A percentile compares a stretch with the other conserved stretches of the same genome.
phyloP scores from a whole-genome alignment of 164 flowering plant genomes.

The Tetracentron sinense region DNA sequence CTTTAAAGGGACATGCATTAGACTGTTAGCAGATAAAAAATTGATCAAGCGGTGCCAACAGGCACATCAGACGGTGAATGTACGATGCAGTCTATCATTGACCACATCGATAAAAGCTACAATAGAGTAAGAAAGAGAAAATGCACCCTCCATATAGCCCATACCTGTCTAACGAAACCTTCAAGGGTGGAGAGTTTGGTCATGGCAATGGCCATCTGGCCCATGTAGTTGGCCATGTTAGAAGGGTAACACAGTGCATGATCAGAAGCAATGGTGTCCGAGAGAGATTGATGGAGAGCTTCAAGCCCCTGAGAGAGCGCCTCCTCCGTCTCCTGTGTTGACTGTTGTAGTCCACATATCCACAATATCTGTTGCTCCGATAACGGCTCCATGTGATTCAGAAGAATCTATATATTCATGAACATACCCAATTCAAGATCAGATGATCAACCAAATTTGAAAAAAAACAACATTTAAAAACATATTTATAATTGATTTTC shows the following conservation, averaged over 20 bases:
- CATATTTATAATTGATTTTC: neutral
- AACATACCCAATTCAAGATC: neutral
- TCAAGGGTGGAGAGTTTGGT: slow-evolving; percentile 91
- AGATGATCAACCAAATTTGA: neutral
- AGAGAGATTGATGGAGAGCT: slow-evolving; percentile 70
- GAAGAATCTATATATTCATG: slow-evolving; percentile 36
- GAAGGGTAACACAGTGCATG: slow-evolving; percentile 58
- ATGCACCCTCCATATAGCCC: neutral
- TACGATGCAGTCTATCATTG: neutral
- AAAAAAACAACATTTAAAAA: no score
- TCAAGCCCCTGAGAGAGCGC: slow-evolving; percentile 87
- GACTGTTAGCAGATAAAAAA: no score
- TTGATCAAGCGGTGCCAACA: no score
- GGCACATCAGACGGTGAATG: no score
- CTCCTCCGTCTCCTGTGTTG: slow-evolving; percentile 90
- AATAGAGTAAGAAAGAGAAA: neutral
- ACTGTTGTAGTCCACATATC: slow-evolving; percentile 74
- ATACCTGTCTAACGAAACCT: slow-evolving; percentile 88
- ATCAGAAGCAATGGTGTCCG: slow-evolving; percentile 77
- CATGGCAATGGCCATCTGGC: slow-evolving; percentile 91
- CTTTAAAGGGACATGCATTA: no score
- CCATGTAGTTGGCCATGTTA: slow-evolving; percentile 86
- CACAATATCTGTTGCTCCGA: slow-evolving; percentile 84
- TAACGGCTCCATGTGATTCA: slow-evolving; percentile 79
- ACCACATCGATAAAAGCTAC: no score